A percentile compares a stretch with the other conserved stretches of the same genome.
Evolutionary conservation across 306 rosid species (phyloP).

Genomic region (Acmispon strigosus): DNA sequence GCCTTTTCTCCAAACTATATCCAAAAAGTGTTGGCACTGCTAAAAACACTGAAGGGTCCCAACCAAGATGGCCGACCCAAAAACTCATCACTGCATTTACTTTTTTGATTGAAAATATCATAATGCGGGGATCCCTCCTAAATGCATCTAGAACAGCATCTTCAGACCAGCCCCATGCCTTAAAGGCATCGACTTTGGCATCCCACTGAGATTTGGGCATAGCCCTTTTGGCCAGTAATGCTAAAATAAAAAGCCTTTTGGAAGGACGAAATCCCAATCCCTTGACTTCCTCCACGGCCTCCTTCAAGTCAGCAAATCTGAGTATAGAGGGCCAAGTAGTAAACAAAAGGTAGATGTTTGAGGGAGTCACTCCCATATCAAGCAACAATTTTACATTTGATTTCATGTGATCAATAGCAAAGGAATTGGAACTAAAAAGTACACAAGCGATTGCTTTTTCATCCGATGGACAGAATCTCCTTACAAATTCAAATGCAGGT

Average conservation of each 20-base stretch:
- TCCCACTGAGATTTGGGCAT: slow-evolving; percentile 31
- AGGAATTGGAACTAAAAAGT: too few species aligned
- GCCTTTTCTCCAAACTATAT: slow-evolving; percentile 36
- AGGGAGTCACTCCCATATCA: not conserved
- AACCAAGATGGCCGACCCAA: slow-evolving; percentile 28
- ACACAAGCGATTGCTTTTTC: too few species aligned
- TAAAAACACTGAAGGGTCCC: not conserved
- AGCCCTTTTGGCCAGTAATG: not conserved
- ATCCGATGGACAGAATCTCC: too few species aligned
- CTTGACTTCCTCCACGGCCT: slow-evolving; percentile 24
- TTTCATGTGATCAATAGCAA: too few species aligned
- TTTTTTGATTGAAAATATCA: slow-evolving; percentile 33
- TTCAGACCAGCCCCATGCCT: slow-evolving; percentile 53
- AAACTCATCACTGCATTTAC: slow-evolving; percentile 28
- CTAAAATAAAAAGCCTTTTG: slow-evolving; percentile 8
- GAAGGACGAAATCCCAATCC: slow-evolving; percentile 38
- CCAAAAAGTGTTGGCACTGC: not conserved
- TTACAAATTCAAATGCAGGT: too few species aligned
- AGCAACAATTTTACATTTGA: not conserved
- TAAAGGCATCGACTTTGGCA: slow-evolving; percentile 25
- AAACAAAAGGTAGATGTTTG: not conserved
- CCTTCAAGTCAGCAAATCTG: not conserved
- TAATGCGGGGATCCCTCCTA: slow-evolving; percentile 23
- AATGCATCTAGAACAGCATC: slow-evolving; percentile 29
- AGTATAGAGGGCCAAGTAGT: not conserved